Evolutionary conservation across 2,329 filamentous ascomycete species (phyloP).

Genomic region (Colletotrichum agaves): DNA sequence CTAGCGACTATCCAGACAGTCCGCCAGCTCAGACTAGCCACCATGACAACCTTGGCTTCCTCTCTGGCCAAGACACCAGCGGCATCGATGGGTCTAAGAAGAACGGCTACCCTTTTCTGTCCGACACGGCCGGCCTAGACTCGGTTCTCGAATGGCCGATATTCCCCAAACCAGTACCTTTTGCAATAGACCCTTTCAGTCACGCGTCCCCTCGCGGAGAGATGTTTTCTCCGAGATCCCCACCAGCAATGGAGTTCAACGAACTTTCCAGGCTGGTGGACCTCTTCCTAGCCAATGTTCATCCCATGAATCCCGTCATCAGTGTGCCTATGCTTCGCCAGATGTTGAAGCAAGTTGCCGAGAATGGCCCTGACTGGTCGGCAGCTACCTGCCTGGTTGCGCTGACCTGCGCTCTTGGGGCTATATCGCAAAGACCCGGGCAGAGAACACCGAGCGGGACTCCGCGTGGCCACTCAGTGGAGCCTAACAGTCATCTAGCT

Average conservation of each 20-base stretch:
- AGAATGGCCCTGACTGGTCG: conserved; percentile 38
- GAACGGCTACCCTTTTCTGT: conserved; percentile 1
- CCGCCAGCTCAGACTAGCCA: conserved; percentile 15
- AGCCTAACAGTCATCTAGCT: conserved; percentile 33
- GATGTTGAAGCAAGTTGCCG: conserved; percentile 34
- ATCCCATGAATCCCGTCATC: conserved; percentile 34
- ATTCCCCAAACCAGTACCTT: conserved; percentile 35
- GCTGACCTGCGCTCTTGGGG: conserved; percentile 32
- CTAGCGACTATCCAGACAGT: conserved; percentile 32
- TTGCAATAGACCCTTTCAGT: conserved; percentile 26
- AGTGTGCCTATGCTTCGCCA: conserved; percentile 24
- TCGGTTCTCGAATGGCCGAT: conserved; percentile 35
- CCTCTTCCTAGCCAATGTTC: conserved; percentile 28
- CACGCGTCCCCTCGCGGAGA: conserved; percentile 25
- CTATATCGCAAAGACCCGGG: conserved; percentile 31
- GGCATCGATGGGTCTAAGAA: conserved; percentile 6
- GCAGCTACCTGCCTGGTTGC: conserved; percentile 35
- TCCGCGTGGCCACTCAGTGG: conserved; percentile 28
- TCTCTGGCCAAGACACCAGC: conserved; percentile 3
- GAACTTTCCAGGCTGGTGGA: conserved; percentile 28
- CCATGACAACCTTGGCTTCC: not conserved
- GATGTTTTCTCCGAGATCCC: conserved; percentile 22
- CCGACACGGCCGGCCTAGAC: conserved; percentile 31
- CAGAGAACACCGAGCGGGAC: conserved; percentile 32
- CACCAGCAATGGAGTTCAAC: conserved; percentile 33